These are phyloP conservation scores for Kwoniella sp. DNA, from an alignment of 768 basidiomycete species.

Conservation along the genomic window DNA sequence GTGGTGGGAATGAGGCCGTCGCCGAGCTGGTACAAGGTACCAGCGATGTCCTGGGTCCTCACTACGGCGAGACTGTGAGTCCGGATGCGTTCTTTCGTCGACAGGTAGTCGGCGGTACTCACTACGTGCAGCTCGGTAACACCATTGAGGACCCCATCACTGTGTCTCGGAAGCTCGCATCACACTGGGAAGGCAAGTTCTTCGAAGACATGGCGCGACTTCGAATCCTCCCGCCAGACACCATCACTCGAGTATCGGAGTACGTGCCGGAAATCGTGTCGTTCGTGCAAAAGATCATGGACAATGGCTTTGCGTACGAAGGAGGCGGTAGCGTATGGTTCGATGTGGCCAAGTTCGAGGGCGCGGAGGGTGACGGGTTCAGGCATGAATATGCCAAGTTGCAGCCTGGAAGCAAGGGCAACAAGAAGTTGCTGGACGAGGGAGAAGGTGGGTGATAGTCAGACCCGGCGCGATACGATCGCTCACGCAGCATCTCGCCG, in stretches of 20 bases:
- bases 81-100: not conserved
- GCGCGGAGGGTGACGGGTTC: conserved; percentile 56
- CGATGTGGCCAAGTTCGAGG: conserved; percentile 76
- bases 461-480: not conserved
- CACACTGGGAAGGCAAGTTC: conserved; percentile 84
- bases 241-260: conserved; percentile 89
- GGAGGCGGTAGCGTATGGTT: conserved; percentile 86
- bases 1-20: conserved; percentile 17
- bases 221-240: conserved; percentile 79
- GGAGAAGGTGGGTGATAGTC: conserved; percentile 67
- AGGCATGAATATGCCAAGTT: conserved; percentile 85
- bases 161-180: conserved; percentile 73
- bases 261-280: conserved; percentile 91
- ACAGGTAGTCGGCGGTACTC: not conserved
- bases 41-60: conserved; percentile 65
- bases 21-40: conserved; percentile 63
- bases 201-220: conserved; percentile 90
- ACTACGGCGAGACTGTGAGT: conserved; percentile 36
- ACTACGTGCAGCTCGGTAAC: conserved; percentile 59
- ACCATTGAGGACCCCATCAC: conserved; percentile 75
- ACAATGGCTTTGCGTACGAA: conserved; percentile 78
- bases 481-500: not conserved
- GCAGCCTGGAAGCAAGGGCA: conserved; percentile 93
- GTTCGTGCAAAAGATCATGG: conserved; percentile 78
- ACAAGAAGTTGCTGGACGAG: conserved; percentile 79